Evolutionary conservation across 2,329 filamentous ascomycete genomes (phyloP), one percentile per base, ranked within the genome.

Genomic region (Apiospora aurea): DNA sequence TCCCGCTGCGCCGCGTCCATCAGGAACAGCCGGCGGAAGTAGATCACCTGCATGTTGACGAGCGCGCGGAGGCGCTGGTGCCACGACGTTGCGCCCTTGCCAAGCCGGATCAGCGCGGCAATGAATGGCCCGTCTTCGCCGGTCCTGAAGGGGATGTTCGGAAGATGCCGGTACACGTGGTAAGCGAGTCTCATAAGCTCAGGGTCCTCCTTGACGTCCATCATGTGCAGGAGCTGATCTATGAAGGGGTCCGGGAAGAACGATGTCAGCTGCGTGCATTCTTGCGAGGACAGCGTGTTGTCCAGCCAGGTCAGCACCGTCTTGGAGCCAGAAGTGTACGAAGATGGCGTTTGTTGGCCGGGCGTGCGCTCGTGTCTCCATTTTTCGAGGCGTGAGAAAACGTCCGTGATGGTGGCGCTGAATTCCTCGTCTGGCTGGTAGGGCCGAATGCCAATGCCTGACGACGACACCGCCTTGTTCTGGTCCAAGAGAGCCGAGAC

Each of bases 201-300:
- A 0, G 94, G 95, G 78, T 99, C 96, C 82, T 99, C 96, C 82
- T 98, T 98, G 81, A 99, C 94, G 79, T 99, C 96, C 96, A 99
- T 99, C 96, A 99, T 99, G 85, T 99, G 95, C 70, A 99, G 85
- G 18, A 99, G 89, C 80, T 98, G 94, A 77, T 96, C 94, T 81
- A 97, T 96, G 79, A 98, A 96, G 0, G 93, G 87, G 47, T 93
- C 89, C 0, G 95, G 93, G 85, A 99, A 98, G 88, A 98, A 98
- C 4, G 92, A 91, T 24, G 97, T 90, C 18, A 99, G 89, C 79
- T 96, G 93, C 0, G 91, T 97, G 82, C 96, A 99, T 80, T 98
- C 96, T 75, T 97, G 93, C 0, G 94, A 97, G 2, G 94, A 94
- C 3, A 99, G 87, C 21, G 94, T 96, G 68, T 91, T 93, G 82